phyloP scores from a whole-genome alignment of 2,329 filamentous ascomycete genomes.

The Xylariaceae sp. region DNA sequence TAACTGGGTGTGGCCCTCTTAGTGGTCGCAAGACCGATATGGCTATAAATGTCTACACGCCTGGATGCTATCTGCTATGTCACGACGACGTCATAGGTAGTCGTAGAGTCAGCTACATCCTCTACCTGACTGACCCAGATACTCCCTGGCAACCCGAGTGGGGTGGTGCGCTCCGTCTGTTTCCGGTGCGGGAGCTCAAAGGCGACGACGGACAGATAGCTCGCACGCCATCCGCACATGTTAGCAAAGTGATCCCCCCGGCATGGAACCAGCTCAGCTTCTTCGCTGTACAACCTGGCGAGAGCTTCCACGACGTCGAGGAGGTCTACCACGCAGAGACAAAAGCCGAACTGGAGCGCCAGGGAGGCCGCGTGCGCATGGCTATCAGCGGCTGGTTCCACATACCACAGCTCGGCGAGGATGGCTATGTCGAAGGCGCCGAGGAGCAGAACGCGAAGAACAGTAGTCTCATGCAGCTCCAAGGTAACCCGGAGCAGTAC shows the following conservation, averaged over 20 bases:
- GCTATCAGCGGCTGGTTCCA: constrained; percentile 99
- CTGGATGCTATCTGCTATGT: constrained; percentile 90
- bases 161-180: constrained; percentile 88
- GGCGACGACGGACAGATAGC: constrained; percentile 70
- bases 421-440: constrained; percentile 81
- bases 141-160: constrained; percentile 84
- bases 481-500: constrained; percentile 86
- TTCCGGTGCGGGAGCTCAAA: constrained; percentile 63
- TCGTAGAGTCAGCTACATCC: constrained; percentile 89
- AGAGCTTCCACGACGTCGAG: constrained; percentile 98
- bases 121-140: constrained; percentile 93
- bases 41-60: constrained; percentile 98
- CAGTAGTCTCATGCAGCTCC: constrained; percentile 87
- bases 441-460: constrained; percentile 86
- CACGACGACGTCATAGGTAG: constrained; percentile 99
- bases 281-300: constrained; percentile 96
- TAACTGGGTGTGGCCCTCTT: constrained; percentile 81
- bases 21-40: constrained; percentile 96
- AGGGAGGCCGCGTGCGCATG: constrained; percentile 83
- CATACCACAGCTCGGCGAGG: constrained; percentile 91
- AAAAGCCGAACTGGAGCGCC: constrained; percentile 57
- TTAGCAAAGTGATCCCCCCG: constrained; percentile 79
- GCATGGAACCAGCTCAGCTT: constrained; percentile 98
- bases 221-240: constrained; percentile 75
- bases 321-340: constrained; percentile 78